Conservation (phyloP, 441 rosid species). For the Lepidium campestre region DNA sequence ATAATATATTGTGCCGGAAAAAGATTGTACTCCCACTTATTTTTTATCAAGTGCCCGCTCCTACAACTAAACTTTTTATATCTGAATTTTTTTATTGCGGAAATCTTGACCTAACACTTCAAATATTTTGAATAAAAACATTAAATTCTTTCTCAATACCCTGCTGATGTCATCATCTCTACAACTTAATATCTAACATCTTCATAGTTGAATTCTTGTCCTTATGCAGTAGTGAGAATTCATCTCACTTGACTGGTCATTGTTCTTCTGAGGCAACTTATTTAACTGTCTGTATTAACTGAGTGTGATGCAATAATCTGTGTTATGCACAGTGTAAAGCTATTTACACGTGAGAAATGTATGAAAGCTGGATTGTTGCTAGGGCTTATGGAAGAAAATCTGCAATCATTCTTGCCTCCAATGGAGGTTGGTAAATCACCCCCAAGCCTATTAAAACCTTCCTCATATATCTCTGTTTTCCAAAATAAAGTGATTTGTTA, state of each 20-base stretch:
- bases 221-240: slow-evolving; percentile 18
- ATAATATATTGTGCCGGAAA: no score
- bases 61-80: no score
- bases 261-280: slow-evolving; percentile 9
- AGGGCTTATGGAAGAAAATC: no score
- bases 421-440: no score
- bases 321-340: neutral
- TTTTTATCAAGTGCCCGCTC: no score
- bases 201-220: neutral
- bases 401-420: no score
- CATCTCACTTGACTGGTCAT: slow-evolving; percentile 6
- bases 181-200: slow-evolving; percentile 7
- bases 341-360: neutral
- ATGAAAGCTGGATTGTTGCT: slow-evolving; percentile 9
- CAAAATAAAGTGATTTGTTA: neutral
- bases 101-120: no score
- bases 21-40: no score
- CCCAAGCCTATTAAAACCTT: no score
- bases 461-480: neutral
- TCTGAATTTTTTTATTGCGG: no score
- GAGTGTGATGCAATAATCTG: neutral
- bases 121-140: neutral
- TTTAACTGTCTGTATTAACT: slow-evolving; percentile 8
- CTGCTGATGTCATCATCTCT: neutral
- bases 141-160: neutral